phyloP scores from a whole-genome alignment of 148 eudicot genomes.

The Camellia japonica region DNA sequence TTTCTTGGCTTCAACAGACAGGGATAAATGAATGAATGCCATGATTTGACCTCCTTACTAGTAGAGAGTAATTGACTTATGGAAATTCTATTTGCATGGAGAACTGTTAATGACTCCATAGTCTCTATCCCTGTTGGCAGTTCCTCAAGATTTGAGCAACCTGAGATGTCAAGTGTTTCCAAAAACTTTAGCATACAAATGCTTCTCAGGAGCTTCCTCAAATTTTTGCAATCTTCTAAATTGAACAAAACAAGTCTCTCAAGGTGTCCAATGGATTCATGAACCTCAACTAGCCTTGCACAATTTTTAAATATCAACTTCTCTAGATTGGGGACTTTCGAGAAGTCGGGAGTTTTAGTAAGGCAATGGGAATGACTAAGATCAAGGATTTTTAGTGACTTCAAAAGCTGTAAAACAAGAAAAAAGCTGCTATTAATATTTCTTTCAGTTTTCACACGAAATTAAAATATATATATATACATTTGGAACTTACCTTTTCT shows the following conservation, averaged over 20 bases:
- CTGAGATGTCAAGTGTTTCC: slow-evolving; percentile 9
- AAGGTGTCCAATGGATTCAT: slow-evolving; percentile 18
- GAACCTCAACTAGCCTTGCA: background rate
- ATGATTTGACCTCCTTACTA: background rate
- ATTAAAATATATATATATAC: too few relatives aligned
- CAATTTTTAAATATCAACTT: slow-evolving; percentile 10
- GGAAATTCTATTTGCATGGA: background rate
- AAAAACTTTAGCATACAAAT: background rate
- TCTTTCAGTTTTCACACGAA: too few relatives aligned
- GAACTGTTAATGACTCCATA: background rate
- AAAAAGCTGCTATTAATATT: background rate
- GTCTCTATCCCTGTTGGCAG: background rate
- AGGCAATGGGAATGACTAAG: slow-evolving; percentile 16
- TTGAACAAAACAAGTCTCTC: background rate
- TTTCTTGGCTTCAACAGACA: background rate
- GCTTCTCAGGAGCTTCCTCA: slow-evolving; percentile 1
- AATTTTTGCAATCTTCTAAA: slow-evolving; percentile 4
- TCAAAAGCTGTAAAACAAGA: background rate
- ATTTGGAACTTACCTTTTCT: background rate
- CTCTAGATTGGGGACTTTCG: background rate
- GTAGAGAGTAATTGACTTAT: background rate
- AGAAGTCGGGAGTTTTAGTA: slow-evolving; percentile 8
- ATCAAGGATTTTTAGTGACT: slow-evolving; percentile 16
- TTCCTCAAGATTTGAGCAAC: slow-evolving; percentile 4
- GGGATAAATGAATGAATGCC: background rate